A percentile compares a stretch with the other conserved stretches of the same genome.
Evolutionary conservation across 257 asterid genomes (phyloP).

Genomic region (Scutellaria baicalensis): DNA sequence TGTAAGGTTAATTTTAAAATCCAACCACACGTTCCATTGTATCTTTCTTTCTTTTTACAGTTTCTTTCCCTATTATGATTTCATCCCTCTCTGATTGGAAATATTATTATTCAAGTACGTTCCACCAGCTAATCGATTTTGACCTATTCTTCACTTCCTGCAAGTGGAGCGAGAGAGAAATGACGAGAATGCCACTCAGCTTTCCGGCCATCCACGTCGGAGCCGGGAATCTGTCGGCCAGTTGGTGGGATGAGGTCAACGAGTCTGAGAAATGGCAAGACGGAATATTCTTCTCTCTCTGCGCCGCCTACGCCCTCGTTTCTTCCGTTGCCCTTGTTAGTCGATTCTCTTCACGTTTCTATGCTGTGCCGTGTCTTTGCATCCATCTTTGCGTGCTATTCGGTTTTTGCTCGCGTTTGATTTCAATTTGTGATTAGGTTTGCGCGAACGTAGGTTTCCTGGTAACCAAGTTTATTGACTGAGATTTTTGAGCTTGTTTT

Average conservation of each 20-base stretch:
- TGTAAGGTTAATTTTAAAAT: not conserved
- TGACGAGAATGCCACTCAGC: conserved; percentile 44
- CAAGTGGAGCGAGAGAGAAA: conserved; percentile 16
- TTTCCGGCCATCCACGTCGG: conserved; percentile 37
- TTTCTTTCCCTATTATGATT: conserved; percentile 4
- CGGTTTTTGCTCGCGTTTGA: not conserved
- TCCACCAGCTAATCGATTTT: conserved; percentile 33
- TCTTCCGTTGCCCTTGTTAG: conserved; percentile 77
- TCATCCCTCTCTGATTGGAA: conserved; percentile 20
- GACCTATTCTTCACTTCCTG: conserved; percentile 16
- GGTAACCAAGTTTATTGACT: not conserved
- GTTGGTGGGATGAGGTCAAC: conserved; percentile 91
- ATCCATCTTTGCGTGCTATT: not conserved
- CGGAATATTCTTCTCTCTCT: conserved; percentile 78
- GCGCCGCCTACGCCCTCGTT: conserved; percentile 72
- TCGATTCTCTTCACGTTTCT: not conserved
- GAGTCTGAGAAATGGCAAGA: conserved; percentile 85
- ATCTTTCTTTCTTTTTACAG: not conserved
- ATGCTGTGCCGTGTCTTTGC: not conserved
- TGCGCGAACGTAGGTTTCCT: not conserved
- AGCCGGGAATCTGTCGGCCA: conserved; percentile 21
- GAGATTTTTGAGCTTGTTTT: not conserved
- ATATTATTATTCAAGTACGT: conserved; percentile 4
- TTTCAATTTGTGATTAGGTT: conserved; percentile 6
- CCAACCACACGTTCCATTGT: conserved; percentile 6